These are phyloP conservation scores for Sugiyamaella marilandica DNA, from an alignment of 805 yeast species.

Conservation along the genomic window DNA sequence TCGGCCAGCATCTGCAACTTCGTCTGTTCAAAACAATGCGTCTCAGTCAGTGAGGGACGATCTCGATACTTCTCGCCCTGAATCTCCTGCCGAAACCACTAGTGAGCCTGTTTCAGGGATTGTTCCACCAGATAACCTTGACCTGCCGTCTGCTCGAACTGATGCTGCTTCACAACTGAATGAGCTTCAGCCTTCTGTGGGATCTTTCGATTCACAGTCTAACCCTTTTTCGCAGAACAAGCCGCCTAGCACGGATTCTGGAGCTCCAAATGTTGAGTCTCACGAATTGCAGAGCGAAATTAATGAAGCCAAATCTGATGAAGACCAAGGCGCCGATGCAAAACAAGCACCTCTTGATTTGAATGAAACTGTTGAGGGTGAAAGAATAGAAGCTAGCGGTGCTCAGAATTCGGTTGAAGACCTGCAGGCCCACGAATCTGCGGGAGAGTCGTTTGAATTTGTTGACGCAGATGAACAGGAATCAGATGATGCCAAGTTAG, in stretches of 20 bases:
- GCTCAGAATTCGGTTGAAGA: not conserved
- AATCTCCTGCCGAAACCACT: conserved; percentile 37
- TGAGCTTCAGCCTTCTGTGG: not conserved
- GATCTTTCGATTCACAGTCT: not conserved
- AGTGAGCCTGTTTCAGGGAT: conserved; percentile 32
- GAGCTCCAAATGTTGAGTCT: not conserved
- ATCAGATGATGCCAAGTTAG: conserved; percentile 1
- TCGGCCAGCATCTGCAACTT: conserved; percentile 77
- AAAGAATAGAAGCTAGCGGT: not conserved
- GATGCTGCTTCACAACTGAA: not conserved
- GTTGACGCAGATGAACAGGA: conserved; percentile 31
- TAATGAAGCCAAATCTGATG: not conserved
- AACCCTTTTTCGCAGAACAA: not conserved
- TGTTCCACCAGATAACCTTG: conserved; percentile 23
- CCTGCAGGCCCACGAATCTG: not conserved
- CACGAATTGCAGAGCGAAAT: not conserved
- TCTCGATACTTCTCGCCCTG: conserved; percentile 41
- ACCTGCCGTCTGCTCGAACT: conserved; percentile 3
- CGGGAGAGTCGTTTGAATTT: conserved; percentile 32
- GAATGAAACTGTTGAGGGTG: not conserved
- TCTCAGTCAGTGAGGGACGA: conserved; percentile 87
- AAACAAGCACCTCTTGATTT: not conserved
- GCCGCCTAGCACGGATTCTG: not conserved
- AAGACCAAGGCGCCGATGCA: not conserved
- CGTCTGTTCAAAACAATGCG: conserved; percentile 89